A percentile compares a stretch with the other conserved stretches of the same genome.
Evolutionary conservation across 2,329 filamentous ascomycete species (phyloP).

Genomic region (Aspergillus novoparasiticus): DNA sequence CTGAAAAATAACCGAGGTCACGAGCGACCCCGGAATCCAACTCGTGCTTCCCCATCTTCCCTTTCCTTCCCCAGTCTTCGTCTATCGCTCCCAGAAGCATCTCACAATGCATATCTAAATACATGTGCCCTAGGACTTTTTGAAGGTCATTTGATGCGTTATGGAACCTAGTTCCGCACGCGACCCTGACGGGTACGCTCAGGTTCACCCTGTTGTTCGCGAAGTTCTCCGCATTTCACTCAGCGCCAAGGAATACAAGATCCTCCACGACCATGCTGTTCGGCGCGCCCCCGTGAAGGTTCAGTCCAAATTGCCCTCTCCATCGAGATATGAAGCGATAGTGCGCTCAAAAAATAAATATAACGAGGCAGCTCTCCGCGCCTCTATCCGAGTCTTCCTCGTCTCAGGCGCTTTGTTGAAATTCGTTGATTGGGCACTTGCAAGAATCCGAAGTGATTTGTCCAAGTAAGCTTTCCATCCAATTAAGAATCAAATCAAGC

Average conservation of each 20-base stretch:
- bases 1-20: slow-evolving; percentile 25
- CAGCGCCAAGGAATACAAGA: slow-evolving; percentile 82
- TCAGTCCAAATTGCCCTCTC: slow-evolving; percentile 55
- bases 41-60: neutral
- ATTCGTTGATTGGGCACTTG: slow-evolving; percentile 57
- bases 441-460: slow-evolving; percentile 26
- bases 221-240: slow-evolving; percentile 83
- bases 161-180: slow-evolving; percentile 27
- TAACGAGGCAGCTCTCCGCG: slow-evolving; percentile 69
- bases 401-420: slow-evolving; percentile 66
- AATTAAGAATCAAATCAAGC: neutral
- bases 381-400: slow-evolving; percentile 71
- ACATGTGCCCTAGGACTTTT: neutral
- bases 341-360: slow-evolving; percentile 62
- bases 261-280: slow-evolving; percentile 79
- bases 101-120: slow-evolving; percentile 6
- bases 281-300: slow-evolving; percentile 66
- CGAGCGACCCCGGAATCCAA: slow-evolving; percentile 12
- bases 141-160: slow-evolving; percentile 10
- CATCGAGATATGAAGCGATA: slow-evolving; percentile 55
- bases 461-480: slow-evolving; percentile 24
- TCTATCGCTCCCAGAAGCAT: slow-evolving; percentile 1
- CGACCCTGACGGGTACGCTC: slow-evolving; percentile 48
- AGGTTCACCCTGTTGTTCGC: slow-evolving; percentile 71
- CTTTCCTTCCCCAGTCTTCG: neutral